Base-by-base conservation (phyloP, 192 early-diverging fungal genomes). In the Coemansia erecta region DNA sequence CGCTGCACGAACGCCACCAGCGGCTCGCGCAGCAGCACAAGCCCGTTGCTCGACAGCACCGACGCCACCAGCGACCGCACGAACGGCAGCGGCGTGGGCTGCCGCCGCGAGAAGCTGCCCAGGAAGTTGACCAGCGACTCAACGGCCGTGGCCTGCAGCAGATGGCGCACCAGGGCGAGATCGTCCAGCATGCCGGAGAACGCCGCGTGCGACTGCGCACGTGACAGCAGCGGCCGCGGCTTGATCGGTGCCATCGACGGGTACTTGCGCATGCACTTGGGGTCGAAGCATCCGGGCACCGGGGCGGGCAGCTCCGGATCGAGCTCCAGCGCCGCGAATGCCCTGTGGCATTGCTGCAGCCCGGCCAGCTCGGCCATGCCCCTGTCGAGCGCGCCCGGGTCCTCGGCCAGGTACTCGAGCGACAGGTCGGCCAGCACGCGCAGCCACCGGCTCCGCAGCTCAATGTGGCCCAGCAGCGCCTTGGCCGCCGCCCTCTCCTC, bases 221-320 rank as follows among this genome's bases (percentile, higher is more conserved):
- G 49, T 15, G 35, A 23, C 41, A 66, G 24, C 53, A 77, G 58
- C 39, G 50, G 51, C 12, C 50, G 50, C 17, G 74, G 74, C 69
- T 71, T 70, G 53, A 72, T 49, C 12, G 74, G 74, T 23, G 54
- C 60, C 31, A 66, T 39, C 26, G 61, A 51, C 69, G 74, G 61
- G 31, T 64, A 77, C 37, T 53, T 55, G 50, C 69, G 74, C 74
- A 77, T 77, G 59, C 74, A 77, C 46, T 67, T 66, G 18, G 13
- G 12, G 51, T 77, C 74, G 8, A 77, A 77, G 19, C 56, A 64
- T 0, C 74, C 74, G 14, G 61, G 52, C 37, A 77, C 74, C 39
- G 11, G 6, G 5, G 23, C 52, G 4, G 10, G 0, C 19, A 17
- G 17, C 48, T 15, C 22, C 9, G 47, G n/a, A 31, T 2, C 42